Percentiles rank a stretch among this genome's conserved stretches.
Evolutionary conservation across 129 eudicot genomes (phyloP).

Genomic region (Oenanthe sinensis): DNA sequence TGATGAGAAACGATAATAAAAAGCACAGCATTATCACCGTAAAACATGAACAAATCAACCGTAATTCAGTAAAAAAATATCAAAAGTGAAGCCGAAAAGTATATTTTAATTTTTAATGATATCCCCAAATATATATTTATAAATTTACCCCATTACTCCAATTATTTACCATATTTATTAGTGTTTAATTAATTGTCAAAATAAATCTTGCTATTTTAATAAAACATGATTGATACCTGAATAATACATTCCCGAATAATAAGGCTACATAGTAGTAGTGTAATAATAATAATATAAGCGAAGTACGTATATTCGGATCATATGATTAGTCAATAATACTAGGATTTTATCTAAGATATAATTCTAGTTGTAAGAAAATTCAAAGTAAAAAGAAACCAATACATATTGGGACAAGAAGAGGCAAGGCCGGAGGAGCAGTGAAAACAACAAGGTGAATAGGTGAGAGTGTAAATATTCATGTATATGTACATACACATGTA

Average conservation of each 20-base stretch:
- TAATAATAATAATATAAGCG: no score
- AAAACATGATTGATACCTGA: background rate
- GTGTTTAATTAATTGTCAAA: background rate
- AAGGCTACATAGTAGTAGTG: no score
- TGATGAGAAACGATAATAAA: background rate
- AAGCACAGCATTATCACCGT: background rate
- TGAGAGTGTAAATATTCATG: conserved; percentile 8
- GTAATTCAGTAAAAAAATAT: background rate
- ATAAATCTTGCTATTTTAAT: background rate
- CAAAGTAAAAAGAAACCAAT: background rate
- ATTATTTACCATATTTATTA: background rate
- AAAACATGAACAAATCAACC: background rate
- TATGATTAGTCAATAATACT: background rate
- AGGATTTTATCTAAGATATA: background rate
- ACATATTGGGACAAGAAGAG: background rate
- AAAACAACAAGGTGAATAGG: conserved; percentile 5
- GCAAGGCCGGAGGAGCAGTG: conserved; percentile 1
- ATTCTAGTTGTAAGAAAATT: background rate
- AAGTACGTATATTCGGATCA: background rate
- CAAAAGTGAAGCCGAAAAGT: no score
- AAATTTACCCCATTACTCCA: background rate
- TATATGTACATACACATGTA: background rate
- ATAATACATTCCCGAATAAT: no score
- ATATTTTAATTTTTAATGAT: no score
- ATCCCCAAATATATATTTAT: background rate